A percentile compares a stretch with the other conserved stretches of the same genome.
Evolutionary conservation across 2,329 filamentous ascomycete genomes (phyloP).

Genomic region (Diaporthe vaccinii): DNA sequence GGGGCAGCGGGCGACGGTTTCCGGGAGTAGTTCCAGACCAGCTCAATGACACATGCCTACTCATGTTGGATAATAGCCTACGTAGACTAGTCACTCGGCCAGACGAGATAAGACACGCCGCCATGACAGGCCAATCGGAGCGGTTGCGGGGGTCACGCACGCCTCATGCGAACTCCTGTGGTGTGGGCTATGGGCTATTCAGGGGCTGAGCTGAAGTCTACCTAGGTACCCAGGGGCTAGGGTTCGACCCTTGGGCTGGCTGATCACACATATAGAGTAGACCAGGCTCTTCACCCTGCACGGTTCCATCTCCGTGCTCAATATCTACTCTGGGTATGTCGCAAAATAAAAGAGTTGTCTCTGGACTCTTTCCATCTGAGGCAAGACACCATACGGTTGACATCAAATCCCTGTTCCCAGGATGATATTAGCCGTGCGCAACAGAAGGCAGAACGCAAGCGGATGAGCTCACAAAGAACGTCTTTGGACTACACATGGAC

Average conservation of each 20-base stretch:
- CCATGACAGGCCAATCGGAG: constrained; percentile 13
- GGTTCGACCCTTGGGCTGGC: neutral
- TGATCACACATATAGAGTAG: neutral
- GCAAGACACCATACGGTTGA: too few species aligned
- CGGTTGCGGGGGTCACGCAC: constrained; percentile 9
- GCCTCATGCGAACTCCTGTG: constrained; percentile 8
- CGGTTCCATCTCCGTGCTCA: too few species aligned
- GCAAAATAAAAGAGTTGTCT: too few species aligned
- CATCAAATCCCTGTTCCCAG: neutral
- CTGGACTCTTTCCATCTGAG: neutral
- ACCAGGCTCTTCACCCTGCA: neutral
- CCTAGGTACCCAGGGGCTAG: neutral
- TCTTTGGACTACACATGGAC: too few species aligned
- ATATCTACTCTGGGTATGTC: neutral
- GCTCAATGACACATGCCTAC: constrained; percentile 30
- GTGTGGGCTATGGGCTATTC: constrained; percentile 2
- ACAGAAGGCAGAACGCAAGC: neutral
- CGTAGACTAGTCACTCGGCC: constrained; percentile 29
- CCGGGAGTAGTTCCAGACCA: constrained; percentile 7
- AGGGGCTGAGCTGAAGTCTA: neutral
- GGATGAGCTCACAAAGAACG: neutral
- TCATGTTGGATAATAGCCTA: constrained; percentile 3
- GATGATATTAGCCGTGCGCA: neutral
- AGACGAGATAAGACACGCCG: constrained; percentile 25
- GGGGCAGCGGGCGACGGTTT: neutral